Base-by-base conservation (phyloP, 2,329 filamentous ascomycete genomes). In the Alternaria brassicicola region DNA sequence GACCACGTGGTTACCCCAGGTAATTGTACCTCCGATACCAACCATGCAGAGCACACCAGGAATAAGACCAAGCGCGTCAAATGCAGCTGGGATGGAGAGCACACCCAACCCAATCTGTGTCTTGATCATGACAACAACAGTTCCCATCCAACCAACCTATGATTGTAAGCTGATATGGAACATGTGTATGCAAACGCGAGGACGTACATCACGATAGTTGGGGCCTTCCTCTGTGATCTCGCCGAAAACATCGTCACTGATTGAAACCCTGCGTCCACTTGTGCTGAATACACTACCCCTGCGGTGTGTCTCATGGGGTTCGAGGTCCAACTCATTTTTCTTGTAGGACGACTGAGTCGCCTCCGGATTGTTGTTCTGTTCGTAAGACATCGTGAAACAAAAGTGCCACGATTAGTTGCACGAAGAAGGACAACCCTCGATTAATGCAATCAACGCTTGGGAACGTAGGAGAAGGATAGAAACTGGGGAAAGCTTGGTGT, bases 31-130 rank as follows among this genome's bases (percentile, higher is more conserved):
- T 1, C 31, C 31, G 3, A 35, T 35, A n/a, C 31, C 31, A 35
- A 35, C 8, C 31, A 84, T 70, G 17, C 75, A 70, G 31, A 83
- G 76, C n/a, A 82, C 63, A 13, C 82, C 82, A 0, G 82, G 82
- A 9, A 83, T 69, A 10, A 83, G 68, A 6, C 81, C 82, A 2
- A 84, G 71, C 0, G 71, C 69, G 55, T 83, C 71, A 48, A 82
- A 81, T 3, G 75, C 76, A 6, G 69, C 61, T 0, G 81, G 81
- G 15, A 84, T 80, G 1, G 81, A 80, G 15, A 83, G 75, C 31
- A 83, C 80, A 51, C 74, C 74, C 30, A 71, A 15, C 13, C 31
- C 31, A 7, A 35, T 35, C 15, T 35, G 31, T 6, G 31, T 35
- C 31, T 35, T 35, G 31, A 35, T 35, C 31, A 35, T 35, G 31